phyloP scores from a whole-genome alignment of 192 early-diverging fungal genomes.

The Rhizoclosmatium sp. region DNA sequence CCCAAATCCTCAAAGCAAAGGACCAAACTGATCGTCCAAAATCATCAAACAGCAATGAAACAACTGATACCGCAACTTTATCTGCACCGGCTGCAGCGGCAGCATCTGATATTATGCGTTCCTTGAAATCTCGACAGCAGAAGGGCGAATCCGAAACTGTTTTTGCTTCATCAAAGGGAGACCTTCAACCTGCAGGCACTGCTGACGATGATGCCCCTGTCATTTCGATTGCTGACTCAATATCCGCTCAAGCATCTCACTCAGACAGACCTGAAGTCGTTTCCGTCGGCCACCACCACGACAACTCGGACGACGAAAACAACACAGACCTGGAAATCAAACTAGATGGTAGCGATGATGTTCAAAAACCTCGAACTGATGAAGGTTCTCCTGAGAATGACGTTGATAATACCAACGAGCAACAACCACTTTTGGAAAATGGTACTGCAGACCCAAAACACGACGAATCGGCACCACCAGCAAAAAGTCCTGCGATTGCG shows the following conservation, averaged over 20 bases:
- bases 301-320: conserved; percentile 5
- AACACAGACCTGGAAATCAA: conserved; percentile 1
- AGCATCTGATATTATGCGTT: neutral
- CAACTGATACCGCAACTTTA: neutral
- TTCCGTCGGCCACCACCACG: conserved; percentile 17
- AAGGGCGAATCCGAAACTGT: conserved; percentile 17
- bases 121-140: neutral
- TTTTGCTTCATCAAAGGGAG: conserved; percentile 1
- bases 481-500: neutral
- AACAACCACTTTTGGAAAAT: neutral
- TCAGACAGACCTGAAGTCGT: conserved; percentile 26
- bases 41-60: neutral
- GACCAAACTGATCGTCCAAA: conserved; percentile 8
- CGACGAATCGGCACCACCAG: conserved; percentile 29
- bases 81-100: neutral
- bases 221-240: conserved; percentile 26
- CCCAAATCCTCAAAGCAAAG: conserved; percentile 20
- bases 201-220: conserved; percentile 11
- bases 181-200: neutral
- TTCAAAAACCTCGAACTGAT: neutral
- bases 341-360: neutral
- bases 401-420: neutral
- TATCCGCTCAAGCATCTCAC: neutral
- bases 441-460: conserved; percentile 5
- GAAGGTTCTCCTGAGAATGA: neutral